phyloP scores from a whole-genome alignment of 495 filamentous ascomycete genomes.

The Penicillium psychrofluorescens region DNA sequence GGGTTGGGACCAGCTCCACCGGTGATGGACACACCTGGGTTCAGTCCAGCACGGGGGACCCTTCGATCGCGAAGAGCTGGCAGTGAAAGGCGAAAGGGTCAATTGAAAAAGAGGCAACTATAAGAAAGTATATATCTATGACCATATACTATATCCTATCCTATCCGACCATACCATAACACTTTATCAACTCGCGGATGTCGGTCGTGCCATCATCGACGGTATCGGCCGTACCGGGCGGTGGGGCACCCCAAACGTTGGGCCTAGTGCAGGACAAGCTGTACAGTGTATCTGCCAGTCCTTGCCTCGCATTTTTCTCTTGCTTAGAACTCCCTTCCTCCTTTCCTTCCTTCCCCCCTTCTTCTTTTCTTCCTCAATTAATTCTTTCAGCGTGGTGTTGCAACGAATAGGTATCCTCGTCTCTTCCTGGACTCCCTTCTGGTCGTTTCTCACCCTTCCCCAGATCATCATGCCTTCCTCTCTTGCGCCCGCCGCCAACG shows the following conservation, averaged over 20 bases:
- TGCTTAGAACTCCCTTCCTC: slow-evolving; percentile 6
- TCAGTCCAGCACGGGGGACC: no score
- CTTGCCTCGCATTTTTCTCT: slow-evolving; percentile 21
- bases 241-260: not conserved
- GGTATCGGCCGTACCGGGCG: not conserved
- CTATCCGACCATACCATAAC: no score
- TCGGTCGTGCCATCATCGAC: no score
- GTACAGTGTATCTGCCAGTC: slow-evolving; percentile 29
- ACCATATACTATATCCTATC: no score
- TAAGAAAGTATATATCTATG: no score
- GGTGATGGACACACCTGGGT: not conserved
- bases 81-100: no score
- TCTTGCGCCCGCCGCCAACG: slow-evolving; percentile 31
- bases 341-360: slow-evolving; percentile 7
- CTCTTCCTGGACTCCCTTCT: slow-evolving; percentile 1
- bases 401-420: not conserved
- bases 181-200: no score
- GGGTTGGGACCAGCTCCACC: slow-evolving; percentile 5
- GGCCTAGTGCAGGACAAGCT: slow-evolving; percentile 13
- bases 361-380: slow-evolving; percentile 4
- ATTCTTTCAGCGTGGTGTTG: not conserved
- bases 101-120: no score
- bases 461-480: slow-evolving; percentile 42
- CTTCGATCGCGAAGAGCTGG: no score
- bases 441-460: not conserved